Base-by-base conservation (phyloP, 768 basidiomycete species). In the Sporobolomyces phaffii region DNA sequence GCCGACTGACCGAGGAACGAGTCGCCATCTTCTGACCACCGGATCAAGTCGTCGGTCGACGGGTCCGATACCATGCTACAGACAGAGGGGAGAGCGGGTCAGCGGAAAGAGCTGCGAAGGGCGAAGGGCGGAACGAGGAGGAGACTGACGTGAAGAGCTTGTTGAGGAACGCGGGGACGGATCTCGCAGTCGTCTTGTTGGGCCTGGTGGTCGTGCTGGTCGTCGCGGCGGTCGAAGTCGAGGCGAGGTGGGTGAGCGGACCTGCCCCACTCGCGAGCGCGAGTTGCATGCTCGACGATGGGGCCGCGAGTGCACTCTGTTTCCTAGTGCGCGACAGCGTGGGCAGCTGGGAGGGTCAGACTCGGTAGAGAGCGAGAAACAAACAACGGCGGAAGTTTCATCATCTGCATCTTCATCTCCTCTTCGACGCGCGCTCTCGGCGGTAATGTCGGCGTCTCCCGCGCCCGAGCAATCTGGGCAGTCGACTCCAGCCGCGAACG, bases 1-100 rank as follows among this genome's bases (percentile, higher is more conserved):
- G 40, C 8, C 8, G 24, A 70, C 78, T 62, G 41, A 91, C 93
- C 90, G 77, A 87, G 90, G 80, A 98, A 97, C 0, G 90, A 89
- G 75, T 92, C 90, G 33, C 93, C 94, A 13, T 84, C 82, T 28
- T 90, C 87, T 5, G 89, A 87, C 94, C 94, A 98, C 72, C 88
- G 81, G 75, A 98, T 97, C 56, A 96, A 83, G 72, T 88, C 52
- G 70, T 86, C 84, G 60, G 91, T 90, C 43, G 83, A 81, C 4
- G 85, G 81, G 77, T 97, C 91, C 72, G 89, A 90, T 29, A 97
- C 90, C 86, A 98, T 93, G 77, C 92, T 96, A 38, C 45, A 43
- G 45, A 34, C 17, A 29, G 8, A 14, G 10, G 48, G 28, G 49
- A 47, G 38, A 63, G 50, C 49, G 36, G 57, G 52, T 51, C 58